Base-by-base conservation (phyloP, 257 asterid genomes). In the Nicotiana tabacum region DNA sequence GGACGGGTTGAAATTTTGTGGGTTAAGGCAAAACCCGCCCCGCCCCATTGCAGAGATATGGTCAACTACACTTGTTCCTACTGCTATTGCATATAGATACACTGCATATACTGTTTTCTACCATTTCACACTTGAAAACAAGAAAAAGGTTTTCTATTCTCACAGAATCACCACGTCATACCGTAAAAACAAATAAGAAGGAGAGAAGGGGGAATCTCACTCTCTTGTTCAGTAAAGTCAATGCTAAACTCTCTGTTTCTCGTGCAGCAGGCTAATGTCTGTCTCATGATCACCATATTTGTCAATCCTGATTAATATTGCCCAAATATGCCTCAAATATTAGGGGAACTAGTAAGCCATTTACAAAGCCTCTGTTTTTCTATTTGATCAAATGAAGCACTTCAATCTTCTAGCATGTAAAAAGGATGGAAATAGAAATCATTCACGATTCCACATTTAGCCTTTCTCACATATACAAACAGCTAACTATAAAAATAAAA, bases 211-310 rank as follows among this genome's bases (percentile, higher is more conserved):
- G 39, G 21, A 17, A 12, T 24, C 90, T 89, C 89, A 95, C 97
- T 89, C 53, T 93, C 94, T 81, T 90, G 87, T 77, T 87, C 96
- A 86, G 91, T 97, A 83, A 93, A 92, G 91, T 93, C 97, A 70
- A 90, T 24, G 86, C 92, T 91, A 30, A 88, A 84, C 78, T 85
- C 94, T 82, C 90, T 87, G 80, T 87, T 89, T 78, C 93, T 83
- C 5, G 92, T 87, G 56, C 97, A 95, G 77, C 98, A 95, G 43
- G 92, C 92, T 9, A 95, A 69, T 87, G 90, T 86, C 85, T 88
- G 87, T 85, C 90, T 87, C 97, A 92, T 83, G 43, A 91, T 85
- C 93, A 90, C 83, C 88, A 77, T 87, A 72, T 69, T 43, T 7
- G 21, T 11, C 77, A 21, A 61, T 58, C 67, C 21, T 62, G 33